Conservation (phyloP, 2,329 filamentous ascomycete species). For the Elsinoe necatrix region DNA sequence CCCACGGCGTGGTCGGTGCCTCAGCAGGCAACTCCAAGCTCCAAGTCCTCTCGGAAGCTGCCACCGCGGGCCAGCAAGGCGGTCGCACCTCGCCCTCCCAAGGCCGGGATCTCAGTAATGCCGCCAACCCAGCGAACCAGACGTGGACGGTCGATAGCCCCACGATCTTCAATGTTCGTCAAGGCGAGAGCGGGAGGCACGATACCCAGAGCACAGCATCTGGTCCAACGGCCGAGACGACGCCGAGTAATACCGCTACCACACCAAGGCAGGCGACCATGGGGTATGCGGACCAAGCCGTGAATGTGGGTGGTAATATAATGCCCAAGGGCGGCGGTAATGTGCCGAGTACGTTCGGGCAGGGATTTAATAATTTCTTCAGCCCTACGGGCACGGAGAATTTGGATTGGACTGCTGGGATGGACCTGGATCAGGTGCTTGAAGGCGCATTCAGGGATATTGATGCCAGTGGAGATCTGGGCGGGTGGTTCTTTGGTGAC, state of each 20-base stretch:
- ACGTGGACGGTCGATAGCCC: constrained; percentile 19
- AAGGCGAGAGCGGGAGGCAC: not conserved
- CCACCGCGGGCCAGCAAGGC: constrained; percentile 18
- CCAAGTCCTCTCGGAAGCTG: constrained; percentile 19
- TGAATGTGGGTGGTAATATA: not conserved
- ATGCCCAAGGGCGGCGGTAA: not conserved
- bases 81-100: not conserved
- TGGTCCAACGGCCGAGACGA: not conserved
- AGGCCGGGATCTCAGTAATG: not conserved
- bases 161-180: not conserved
- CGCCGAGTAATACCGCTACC: not conserved
- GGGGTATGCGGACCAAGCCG: not conserved
- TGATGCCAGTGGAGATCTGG: constrained; percentile 18
- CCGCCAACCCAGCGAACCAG: not conserved
- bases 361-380: constrained; percentile 8
- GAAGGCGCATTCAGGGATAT: constrained; percentile 18
- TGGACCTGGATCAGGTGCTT: constrained; percentile 19
- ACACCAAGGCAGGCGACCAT: not conserved
- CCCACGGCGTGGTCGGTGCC: constrained; percentile 2
- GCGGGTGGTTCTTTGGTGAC: constrained; percentile 19
- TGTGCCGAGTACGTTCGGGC: not conserved
- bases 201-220: not conserved
- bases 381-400: not conserved
- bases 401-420: constrained; percentile 17
- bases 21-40: constrained; percentile 8